Percentiles rank a stretch among this genome's conserved stretches.
Conservation (phyloP, 2,329 filamentous ascomycete species). For the Microdochium nivale region DNA sequence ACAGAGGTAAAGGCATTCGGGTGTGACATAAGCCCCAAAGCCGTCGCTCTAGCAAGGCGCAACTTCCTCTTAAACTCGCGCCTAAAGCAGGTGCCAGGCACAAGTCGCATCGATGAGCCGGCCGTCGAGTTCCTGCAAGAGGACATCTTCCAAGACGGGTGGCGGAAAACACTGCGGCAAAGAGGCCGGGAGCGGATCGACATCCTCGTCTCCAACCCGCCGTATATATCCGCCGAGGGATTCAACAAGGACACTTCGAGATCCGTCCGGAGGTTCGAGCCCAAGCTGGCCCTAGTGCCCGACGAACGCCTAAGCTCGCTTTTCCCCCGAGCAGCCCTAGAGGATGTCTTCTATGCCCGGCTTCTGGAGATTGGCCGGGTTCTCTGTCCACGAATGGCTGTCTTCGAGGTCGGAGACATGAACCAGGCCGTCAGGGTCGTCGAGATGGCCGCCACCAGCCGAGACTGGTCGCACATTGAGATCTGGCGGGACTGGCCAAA, state of each 20-base stretch:
- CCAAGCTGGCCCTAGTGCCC: constrained; percentile 67
- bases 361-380: constrained; percentile 46
- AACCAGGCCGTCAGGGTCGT: constrained; percentile 59
- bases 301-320: constrained; percentile 1
- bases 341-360: constrained; percentile 58
- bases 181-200: constrained; percentile 32
- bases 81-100: constrained; percentile 31
- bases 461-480: constrained; percentile 36
- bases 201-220: constrained; percentile 79
- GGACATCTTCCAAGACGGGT: constrained; percentile 38
- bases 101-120: too few relatives aligned
- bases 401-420: constrained; percentile 66
- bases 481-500: constrained; percentile 66
- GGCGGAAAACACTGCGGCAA: constrained; percentile 17
- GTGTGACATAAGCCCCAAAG: constrained; percentile 61
- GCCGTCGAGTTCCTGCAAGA: constrained; percentile 35
- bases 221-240: constrained; percentile 67
- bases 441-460: constrained; percentile 28
- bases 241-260: constrained; percentile 56
- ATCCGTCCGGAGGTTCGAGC: constrained; percentile 77
- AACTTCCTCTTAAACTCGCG: constrained; percentile 40
- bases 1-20: constrained; percentile 47
- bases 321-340: constrained; percentile 14
- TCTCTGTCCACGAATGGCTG: constrained; percentile 43
- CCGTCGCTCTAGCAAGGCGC: constrained; percentile 53